phyloP scores from a whole-genome alignment of 768 basidiomycete species.

The Lactarius akahatsu region DNA sequence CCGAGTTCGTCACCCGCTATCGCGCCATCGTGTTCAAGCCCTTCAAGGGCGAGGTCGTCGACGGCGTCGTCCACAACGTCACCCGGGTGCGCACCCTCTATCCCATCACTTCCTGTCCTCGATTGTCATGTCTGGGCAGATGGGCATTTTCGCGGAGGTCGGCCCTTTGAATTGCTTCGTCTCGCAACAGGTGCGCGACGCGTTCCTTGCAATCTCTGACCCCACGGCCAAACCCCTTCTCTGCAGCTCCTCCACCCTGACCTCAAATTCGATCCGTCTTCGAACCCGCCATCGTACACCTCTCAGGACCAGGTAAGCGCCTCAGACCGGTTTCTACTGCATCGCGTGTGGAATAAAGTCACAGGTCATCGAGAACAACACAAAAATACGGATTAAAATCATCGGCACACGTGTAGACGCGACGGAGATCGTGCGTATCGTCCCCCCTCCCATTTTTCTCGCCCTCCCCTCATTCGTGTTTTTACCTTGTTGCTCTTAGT shows the following conservation, averaged over 20 bases:
- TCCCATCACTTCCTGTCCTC: too few relatives aligned
- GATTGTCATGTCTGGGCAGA: conserved; percentile 47
- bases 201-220: conserved; percentile 7
- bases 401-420: conserved; percentile 98
- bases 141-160: conserved; percentile 98
- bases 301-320: conserved; percentile 76
- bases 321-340: neutral
- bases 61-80: conserved; percentile 93
- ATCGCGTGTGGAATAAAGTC: neutral
- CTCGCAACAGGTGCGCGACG: conserved; percentile 77
- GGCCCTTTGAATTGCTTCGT: conserved; percentile 95
- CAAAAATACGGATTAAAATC: conserved; percentile 89
- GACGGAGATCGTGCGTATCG: conserved; percentile 82
- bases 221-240: neutral
- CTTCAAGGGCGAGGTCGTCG: conserved; percentile 99
- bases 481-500: conserved; percentile 47
- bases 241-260: conserved; percentile 87
- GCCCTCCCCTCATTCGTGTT: neutral
- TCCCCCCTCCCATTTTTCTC: neutral
- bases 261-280: conserved; percentile 92
- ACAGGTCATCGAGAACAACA: conserved; percentile 91
- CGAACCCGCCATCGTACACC: conserved; percentile 94
- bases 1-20: conserved; percentile 93
- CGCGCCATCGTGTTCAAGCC: conserved; percentile 98
- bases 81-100: conserved; percentile 67